Conservation (phyloP, 768 basidiomycete genomes). For the Myochromella boudieri region DNA sequence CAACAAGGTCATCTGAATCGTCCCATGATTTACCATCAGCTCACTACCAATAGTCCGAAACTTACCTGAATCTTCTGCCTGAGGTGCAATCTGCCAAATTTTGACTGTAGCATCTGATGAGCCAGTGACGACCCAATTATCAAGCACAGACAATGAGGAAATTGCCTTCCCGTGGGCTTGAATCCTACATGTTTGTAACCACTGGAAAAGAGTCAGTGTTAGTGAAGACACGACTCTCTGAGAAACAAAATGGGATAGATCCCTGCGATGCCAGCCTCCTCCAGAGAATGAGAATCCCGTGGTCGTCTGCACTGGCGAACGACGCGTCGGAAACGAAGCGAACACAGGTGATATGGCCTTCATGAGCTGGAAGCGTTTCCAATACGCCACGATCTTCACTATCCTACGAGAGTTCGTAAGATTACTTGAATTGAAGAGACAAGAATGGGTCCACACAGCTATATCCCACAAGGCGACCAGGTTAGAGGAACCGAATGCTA, state of each 20-base stretch:
- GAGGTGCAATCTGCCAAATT: constrained; percentile 56
- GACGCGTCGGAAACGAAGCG: constrained; percentile 55
- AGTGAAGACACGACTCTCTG: no score
- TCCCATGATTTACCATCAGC: background rate
- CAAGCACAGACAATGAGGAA: constrained; percentile 59
- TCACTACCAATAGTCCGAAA: background rate
- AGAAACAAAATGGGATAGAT: constrained; percentile 25
- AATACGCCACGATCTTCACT: constrained; percentile 52
- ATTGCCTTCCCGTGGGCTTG: constrained; percentile 29
- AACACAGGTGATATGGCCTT: constrained; percentile 73
- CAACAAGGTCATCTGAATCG: constrained; percentile 34
- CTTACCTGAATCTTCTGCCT: constrained; percentile 31
- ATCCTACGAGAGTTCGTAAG: constrained; percentile 36
- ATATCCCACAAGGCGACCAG: constrained; percentile 47
- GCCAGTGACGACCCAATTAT: constrained; percentile 63
- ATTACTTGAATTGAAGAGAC: background rate
- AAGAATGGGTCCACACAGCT: constrained; percentile 25
- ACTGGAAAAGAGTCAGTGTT: background rate
- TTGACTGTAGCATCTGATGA: constrained; percentile 82
- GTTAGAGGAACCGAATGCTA: constrained; percentile 48
- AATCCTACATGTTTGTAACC: constrained; percentile 41
- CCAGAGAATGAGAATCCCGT: constrained; percentile 71
- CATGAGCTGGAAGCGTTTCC: constrained; percentile 75
- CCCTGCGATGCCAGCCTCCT: constrained; percentile 38
- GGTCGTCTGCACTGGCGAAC: constrained; percentile 76